Base-by-base conservation (phyloP, 805 yeast genomes). In the Starmerella kuoi region DNA sequence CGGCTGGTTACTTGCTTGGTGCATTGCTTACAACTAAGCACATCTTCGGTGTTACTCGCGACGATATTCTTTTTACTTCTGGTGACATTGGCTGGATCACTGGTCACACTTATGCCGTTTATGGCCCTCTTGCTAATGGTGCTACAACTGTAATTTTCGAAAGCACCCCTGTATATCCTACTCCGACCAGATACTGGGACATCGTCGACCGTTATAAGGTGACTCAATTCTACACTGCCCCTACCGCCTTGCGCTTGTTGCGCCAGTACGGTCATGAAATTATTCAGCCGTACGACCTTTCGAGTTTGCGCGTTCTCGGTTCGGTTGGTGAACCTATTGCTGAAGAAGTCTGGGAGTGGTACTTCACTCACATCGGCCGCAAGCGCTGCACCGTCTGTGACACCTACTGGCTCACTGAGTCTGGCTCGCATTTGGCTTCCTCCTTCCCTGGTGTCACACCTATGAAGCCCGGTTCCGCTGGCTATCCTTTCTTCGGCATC, bases 51-150 rank as follows among this genome's bases (percentile, higher is more conserved):
- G 77, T 91, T 37, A 95, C 85, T 59, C 77, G 77, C 46, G 81
- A 79, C 48, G 97, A 91, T 63, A 71, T 81, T 34, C 65, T 88
- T 48, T 88, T 91, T 69, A 88, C 97, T 32, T 97, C 97, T 31
- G 97, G 97, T 59, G 97, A 91, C 61, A 85, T 91, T 43, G 97
- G 98, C 60, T 91, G 98, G 97, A 91, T 91, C 61, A 91, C 98
- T 15, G 97, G 97, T 54, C 98, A 91, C 64, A 82, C 96, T 8
- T 91, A 88, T 60, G 94, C 85, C 34, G 74, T 88, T 36, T 91
- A 91, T 59, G 97, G 97, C 46, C 98, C 98, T 32, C 73, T 91
- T 53, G 66, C 77, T 24, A 62, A 77, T 26, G 98, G 97, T 64
- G 83, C 87, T 41, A 79, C 97, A 37, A 77, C 95, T 8, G 81